These are phyloP conservation scores for Neoascochyta sp. DNA, from an alignment of 2,329 filamentous ascomycete species.

Conservation along the genomic window DNA sequence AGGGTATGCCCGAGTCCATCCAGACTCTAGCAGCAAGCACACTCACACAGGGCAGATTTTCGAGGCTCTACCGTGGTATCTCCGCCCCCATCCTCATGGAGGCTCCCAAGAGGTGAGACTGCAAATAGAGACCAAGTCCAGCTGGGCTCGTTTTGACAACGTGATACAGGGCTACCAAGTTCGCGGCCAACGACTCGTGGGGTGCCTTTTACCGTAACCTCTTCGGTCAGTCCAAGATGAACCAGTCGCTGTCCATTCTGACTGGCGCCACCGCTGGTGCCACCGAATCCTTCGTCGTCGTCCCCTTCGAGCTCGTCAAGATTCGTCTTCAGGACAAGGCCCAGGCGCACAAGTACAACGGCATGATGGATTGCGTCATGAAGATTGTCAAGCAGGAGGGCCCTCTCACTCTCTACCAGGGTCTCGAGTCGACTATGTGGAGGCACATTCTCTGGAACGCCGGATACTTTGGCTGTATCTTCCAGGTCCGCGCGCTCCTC, in stretches of 20 bases:
- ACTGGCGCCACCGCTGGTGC: slow-evolving; percentile 94
- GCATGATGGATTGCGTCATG: slow-evolving; percentile 72
- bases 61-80: slow-evolving; percentile 92
- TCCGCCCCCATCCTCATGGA: slow-evolving; percentile 96
- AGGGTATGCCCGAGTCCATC: slow-evolving; percentile 59
- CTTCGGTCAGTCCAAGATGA: slow-evolving; percentile 85
- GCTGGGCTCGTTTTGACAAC: slow-evolving; percentile 5
- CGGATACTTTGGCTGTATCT: slow-evolving; percentile 97
- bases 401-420: slow-evolving; percentile 86
- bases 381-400: slow-evolving; percentile 86
- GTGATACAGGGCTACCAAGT: slow-evolving; percentile 76
- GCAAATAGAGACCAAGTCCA: not conserved
- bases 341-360: slow-evolving; percentile 81
- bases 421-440: slow-evolving; percentile 95
- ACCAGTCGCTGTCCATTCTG: slow-evolving; percentile 82
- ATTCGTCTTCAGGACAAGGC: slow-evolving; percentile 96
- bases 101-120: slow-evolving; percentile 68
- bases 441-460: slow-evolving; percentile 91
- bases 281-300: slow-evolving; percentile 93
- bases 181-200: slow-evolving; percentile 98
- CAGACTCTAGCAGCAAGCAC: not conserved
- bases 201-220: slow-evolving; percentile 85
- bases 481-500: slow-evolving; percentile 84
- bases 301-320: slow-evolving; percentile 98
- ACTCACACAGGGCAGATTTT: slow-evolving; percentile 56